Evolutionary conservation across 441 rosid species (phyloP).

Genomic region (Adansonia gregorii): DNA sequence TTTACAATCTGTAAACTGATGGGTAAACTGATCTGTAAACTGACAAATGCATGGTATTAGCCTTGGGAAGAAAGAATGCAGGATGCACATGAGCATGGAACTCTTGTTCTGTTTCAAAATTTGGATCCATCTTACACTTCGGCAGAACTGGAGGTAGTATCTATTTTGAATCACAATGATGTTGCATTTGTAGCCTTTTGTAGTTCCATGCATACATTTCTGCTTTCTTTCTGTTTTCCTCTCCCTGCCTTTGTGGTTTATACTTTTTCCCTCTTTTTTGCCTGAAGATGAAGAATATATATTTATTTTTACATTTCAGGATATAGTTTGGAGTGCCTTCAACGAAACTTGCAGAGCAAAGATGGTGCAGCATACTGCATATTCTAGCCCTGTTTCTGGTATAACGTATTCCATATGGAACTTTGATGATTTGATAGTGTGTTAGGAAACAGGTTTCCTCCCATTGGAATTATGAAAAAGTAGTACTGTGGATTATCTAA

Average conservation of each 20-base stretch:
- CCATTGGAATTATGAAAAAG: not conserved
- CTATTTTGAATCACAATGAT: not conserved
- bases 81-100: constrained; percentile 52
- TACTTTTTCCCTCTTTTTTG: constrained; percentile 1
- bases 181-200: not conserved
- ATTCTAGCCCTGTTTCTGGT: constrained; percentile 63
- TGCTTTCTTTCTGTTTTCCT: constrained; percentile 10
- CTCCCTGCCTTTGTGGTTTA: not conserved
- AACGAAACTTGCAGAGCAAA: constrained; percentile 65
- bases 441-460: not conserved
- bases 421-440: not conserved
- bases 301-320: constrained; percentile 44
- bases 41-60: constrained; percentile 42
- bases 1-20: constrained; percentile 19
- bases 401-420: constrained; percentile 25
- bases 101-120: constrained; percentile 70
- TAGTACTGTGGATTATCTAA: not conserved
- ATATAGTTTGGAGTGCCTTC: constrained; percentile 66
- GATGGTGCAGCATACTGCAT: constrained; percentile 56
- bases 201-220: constrained; percentile 13
- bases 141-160: constrained; percentile 69
- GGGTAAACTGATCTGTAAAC: not conserved
- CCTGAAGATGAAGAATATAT: constrained; percentile 13
- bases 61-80: constrained; percentile 73
- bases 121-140: constrained; percentile 73